phyloP scores from a whole-genome alignment of 1,139 yeast species.

The Komagataea norvegica region DNA sequence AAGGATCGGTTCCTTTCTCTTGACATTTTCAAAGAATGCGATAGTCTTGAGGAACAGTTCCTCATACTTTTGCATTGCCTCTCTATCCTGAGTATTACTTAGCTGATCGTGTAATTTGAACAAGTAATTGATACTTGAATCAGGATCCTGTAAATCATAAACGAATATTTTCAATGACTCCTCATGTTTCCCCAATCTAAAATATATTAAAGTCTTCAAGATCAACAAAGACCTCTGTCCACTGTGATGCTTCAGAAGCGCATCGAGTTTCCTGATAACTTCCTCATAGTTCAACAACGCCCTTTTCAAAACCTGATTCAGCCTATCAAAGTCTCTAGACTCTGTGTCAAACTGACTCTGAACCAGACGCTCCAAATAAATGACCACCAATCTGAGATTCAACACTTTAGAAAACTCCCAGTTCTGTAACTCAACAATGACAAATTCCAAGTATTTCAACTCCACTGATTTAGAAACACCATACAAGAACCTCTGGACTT shows the following conservation, averaged over 20 bases:
- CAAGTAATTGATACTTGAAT: constrained; percentile 58
- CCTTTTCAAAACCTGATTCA: constrained; percentile 36
- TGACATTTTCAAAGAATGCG: neutral
- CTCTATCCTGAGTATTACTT: constrained; percentile 9
- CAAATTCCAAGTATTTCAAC: constrained; percentile 55
- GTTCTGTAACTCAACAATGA: constrained; percentile 38
- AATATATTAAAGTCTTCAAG: constrained; percentile 55
- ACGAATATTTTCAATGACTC: constrained; percentile 62
- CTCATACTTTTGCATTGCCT: neutral
- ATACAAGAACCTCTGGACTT: constrained; percentile 47
- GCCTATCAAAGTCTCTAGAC: constrained; percentile 32
- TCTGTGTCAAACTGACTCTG: constrained; percentile 15
- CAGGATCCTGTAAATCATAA: constrained; percentile 52
- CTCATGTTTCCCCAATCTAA: constrained; percentile 56
- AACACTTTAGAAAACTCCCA: constrained; percentile 39
- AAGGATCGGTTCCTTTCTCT: constrained; percentile 35
- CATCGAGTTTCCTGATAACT: constrained; percentile 1
- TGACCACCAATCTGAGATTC: constrained; percentile 50
- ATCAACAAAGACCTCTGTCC: constrained; percentile 26
- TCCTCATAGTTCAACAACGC: constrained; percentile 22
- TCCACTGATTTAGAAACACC: constrained; percentile 25
- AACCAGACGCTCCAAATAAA: constrained; percentile 39
- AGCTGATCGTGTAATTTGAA: constrained; percentile 43
- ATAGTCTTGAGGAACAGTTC: constrained; percentile 7
- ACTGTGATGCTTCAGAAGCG: constrained; percentile 1